Conservation (phyloP, 1,139 yeast genomes). For the Fermentozyma sake region DNA sequence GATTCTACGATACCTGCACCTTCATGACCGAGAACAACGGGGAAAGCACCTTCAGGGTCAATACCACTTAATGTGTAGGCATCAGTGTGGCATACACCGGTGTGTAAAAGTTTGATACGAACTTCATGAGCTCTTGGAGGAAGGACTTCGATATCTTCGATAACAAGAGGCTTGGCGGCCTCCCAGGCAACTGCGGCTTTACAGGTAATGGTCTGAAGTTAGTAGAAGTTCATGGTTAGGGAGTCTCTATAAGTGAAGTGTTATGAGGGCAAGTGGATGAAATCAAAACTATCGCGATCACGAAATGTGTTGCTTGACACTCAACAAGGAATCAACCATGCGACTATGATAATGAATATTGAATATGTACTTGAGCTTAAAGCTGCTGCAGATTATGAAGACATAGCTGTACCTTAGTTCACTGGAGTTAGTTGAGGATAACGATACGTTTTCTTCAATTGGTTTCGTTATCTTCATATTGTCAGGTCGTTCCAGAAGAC, state of each 20-base stretch:
- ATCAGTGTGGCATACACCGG: constrained; percentile 98
- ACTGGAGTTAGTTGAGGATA: too few relatives aligned
- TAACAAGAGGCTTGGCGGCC: constrained; percentile 76
- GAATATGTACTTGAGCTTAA: too few relatives aligned
- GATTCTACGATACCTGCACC: constrained; percentile 96
- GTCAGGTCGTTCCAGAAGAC: too few relatives aligned
- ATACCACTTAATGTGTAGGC: constrained; percentile 92
- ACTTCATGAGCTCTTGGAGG: constrained; percentile 98
- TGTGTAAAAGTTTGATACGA: constrained; percentile 77
- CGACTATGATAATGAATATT: too few relatives aligned
- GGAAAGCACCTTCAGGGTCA: constrained; percentile 97
- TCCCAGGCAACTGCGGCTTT: constrained; percentile 98
- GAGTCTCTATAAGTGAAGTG: background rate
- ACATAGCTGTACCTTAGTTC: too few relatives aligned
- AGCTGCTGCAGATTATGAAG: too few relatives aligned
- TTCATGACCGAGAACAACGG: constrained; percentile 89
- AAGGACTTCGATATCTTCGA: constrained; percentile 85
- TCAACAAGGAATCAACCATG: constrained; percentile 1
- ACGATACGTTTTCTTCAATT: too few relatives aligned
- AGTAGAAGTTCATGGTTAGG: constrained; percentile 6
- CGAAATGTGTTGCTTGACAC: constrained; percentile 1
- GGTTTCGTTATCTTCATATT: too few relatives aligned
- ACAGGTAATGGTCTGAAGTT: constrained; percentile 67
- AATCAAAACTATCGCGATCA: too few relatives aligned
- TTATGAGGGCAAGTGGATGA: too few relatives aligned